Evolutionary conservation across 345 rosid genomes (phyloP), one percentile per base, ranked within the genome.

Genomic region (Acer yangbiense): DNA sequence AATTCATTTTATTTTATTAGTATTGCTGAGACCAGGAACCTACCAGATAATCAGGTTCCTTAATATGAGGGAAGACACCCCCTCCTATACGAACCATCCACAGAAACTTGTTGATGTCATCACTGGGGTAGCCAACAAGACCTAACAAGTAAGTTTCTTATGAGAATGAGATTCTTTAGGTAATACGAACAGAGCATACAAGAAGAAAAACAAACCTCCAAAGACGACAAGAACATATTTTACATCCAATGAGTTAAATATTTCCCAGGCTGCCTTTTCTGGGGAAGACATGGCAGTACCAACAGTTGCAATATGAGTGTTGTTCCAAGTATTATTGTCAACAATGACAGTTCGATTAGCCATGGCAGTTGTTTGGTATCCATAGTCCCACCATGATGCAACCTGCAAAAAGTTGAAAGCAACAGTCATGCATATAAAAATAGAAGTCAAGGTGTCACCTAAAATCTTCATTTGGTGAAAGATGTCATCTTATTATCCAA

Each of bases 1-100:
- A 65, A 50, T 60, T 78, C 23, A 2, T 63, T 32, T 14, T 20
- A 12, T n/a, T 72, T 7, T 50, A 41, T 69, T 58, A 44, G 7
- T 65, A 39, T 43, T 73, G 52, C 72, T 13, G 21, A 32, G 72
- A 64, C 64, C 7, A 65, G 41, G 4, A 54, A 67, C 78, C 77
- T 86, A 95, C 98, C 84, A 95, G 89, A 83, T 95, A 95, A 88
- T 95, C 97, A 10, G 98, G 93, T 84, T 95, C 98, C 86, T 93
- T 93, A 75, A 95, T 96, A 85, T 96, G 99, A 75, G 99, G 98
- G 82, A 94, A 96, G 58, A 90, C 98, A 6, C 99, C 99, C 43
- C 99, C 99, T 85, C 99, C 99, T 27, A 96, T 96, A 32, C 99
- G 97, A 54, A 96, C 99, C 99, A 96, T 96, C 99, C 99, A 96